These are phyloP conservation scores for Cicer bijugum DNA, from an alignment of 306 rosid genomes.

Conservation along the genomic window DNA sequence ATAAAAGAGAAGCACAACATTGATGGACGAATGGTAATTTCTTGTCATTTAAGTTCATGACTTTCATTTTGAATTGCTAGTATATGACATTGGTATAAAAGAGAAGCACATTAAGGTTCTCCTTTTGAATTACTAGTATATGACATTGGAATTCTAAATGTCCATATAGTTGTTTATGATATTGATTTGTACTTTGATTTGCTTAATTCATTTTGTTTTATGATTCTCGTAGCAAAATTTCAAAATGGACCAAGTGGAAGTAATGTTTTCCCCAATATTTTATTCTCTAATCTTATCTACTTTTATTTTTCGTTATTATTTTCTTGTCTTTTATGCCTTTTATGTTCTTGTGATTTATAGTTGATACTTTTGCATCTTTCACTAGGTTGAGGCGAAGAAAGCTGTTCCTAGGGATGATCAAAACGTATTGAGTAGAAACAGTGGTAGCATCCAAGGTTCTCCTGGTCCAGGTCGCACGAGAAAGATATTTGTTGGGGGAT, in stretches of 20 bases:
- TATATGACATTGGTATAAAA: too few species aligned
- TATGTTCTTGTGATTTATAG: slow-evolving; percentile 8
- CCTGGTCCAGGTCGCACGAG: slow-evolving; percentile 92
- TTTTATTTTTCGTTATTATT: slow-evolving; percentile 12
- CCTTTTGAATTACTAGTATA: slow-evolving; percentile 32
- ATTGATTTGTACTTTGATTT: slow-evolving; percentile 41
- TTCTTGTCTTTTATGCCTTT: slow-evolving; percentile 12
- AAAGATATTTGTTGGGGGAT: slow-evolving; percentile 97
- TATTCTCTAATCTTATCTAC: slow-evolving; percentile 7
- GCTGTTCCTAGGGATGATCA: slow-evolving; percentile 99
- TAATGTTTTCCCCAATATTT: slow-evolving; percentile 4
- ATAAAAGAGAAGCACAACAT: slow-evolving; percentile 92
- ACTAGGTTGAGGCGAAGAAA: slow-evolving; percentile 96
- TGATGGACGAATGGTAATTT: slow-evolving; percentile 94
- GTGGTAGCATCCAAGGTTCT: slow-evolving; percentile 84
- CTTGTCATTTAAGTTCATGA: slow-evolving; percentile 33
- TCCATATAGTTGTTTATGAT: slow-evolving; percentile 26
- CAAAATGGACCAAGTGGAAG: slow-evolving; percentile 35
- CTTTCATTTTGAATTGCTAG: slow-evolving; percentile 38
- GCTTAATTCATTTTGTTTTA: slow-evolving; percentile 32
- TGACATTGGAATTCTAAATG: slow-evolving; percentile 11
- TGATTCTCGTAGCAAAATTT: slow-evolving; percentile 38
- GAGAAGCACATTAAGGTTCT: slow-evolving; percentile 27
- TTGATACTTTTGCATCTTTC: slow-evolving; percentile 40
- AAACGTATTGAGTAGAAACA: slow-evolving; percentile 74